These are phyloP conservation scores for Blastobotrys chiropterorum DNA, from an alignment of 805 yeast genomes.

Conservation along the genomic window DNA sequence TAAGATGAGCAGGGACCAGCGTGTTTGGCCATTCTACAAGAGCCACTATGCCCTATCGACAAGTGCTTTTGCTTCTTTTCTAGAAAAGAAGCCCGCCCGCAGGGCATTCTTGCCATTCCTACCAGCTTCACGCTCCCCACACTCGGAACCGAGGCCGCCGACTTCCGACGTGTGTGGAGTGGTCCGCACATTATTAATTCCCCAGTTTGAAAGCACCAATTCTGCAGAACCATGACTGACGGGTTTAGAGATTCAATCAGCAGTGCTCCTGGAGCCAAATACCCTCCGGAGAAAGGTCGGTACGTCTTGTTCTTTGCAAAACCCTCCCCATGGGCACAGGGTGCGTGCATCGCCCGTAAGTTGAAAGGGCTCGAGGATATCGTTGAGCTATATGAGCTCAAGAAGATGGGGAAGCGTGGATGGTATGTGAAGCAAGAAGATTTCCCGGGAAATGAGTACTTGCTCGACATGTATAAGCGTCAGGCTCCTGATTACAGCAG, in stretches of 20 bases:
- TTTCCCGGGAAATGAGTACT: neutral
- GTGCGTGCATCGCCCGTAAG: neutral
- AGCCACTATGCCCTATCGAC: no score
- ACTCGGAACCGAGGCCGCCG: no score
- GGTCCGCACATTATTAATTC: no score
- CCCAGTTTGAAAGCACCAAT: neutral
- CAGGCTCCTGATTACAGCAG: neutral
- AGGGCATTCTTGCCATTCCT: no score
- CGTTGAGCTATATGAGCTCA: neutral
- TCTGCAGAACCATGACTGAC: neutral
- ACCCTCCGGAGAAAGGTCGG: neutral
- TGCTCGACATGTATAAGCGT: neutral
- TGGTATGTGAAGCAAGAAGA: neutral
- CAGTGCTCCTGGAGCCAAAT: neutral
- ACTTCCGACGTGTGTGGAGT: no score
- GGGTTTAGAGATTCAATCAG: neutral
- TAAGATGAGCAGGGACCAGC: no score
- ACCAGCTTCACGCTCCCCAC: no score
- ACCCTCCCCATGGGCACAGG: neutral
- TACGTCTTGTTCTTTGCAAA: neutral
- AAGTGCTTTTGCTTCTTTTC: no score
- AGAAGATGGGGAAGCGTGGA: neutral
- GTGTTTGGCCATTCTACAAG: no score
- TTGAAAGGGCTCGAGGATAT: neutral
- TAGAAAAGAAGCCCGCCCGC: no score